These are phyloP conservation scores for Ophiocordyceps sinensis DNA, from an alignment of 2,329 filamentous ascomycete genomes.

Conservation along the genomic window DNA sequence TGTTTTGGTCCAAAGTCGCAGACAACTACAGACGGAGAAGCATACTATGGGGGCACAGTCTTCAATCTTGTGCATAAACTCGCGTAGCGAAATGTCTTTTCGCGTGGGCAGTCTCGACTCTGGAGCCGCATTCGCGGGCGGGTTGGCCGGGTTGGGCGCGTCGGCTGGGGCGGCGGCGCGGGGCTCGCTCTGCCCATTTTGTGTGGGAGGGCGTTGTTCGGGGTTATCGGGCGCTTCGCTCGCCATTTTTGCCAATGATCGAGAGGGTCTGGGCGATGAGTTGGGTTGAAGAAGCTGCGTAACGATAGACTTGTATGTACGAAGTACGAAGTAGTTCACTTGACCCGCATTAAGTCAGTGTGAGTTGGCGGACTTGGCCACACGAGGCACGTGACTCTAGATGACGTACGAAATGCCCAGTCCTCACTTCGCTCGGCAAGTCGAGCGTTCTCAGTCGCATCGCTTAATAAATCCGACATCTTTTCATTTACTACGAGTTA, in stretches of 20 bases:
- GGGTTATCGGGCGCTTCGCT: conserved; percentile 19
- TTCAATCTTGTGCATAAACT: conserved; percentile 93
- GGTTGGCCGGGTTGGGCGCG: conserved; percentile 15
- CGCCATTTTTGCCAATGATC: conserved; percentile 15
- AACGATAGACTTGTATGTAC: too few species aligned
- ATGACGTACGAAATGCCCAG: too few species aligned
- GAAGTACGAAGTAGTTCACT: too few species aligned
- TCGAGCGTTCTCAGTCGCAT: too few species aligned
- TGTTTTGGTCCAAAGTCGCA: not conserved
- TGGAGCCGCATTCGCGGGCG: conserved; percentile 31
- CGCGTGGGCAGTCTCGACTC: conserved; percentile 59
- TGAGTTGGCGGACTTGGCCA: not conserved
- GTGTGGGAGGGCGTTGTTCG: conserved; percentile 13
- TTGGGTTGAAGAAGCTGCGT: not conserved
- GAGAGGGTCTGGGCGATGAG: not conserved
- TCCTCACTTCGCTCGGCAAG: too few species aligned
- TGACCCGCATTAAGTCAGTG: too few species aligned
- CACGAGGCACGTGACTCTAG: too few species aligned
- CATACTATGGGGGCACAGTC: conserved; percentile 93
- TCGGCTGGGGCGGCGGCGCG: not conserved
- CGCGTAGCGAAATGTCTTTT: conserved; percentile 83
- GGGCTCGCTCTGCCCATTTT: conserved; percentile 13
- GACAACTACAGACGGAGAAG: not conserved
- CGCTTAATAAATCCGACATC: too few species aligned
- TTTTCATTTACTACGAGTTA: too few species aligned